These are phyloP conservation scores for Zygoascus sp. DNA, from an alignment of 1,139 yeast species.

Conservation along the genomic window DNA sequence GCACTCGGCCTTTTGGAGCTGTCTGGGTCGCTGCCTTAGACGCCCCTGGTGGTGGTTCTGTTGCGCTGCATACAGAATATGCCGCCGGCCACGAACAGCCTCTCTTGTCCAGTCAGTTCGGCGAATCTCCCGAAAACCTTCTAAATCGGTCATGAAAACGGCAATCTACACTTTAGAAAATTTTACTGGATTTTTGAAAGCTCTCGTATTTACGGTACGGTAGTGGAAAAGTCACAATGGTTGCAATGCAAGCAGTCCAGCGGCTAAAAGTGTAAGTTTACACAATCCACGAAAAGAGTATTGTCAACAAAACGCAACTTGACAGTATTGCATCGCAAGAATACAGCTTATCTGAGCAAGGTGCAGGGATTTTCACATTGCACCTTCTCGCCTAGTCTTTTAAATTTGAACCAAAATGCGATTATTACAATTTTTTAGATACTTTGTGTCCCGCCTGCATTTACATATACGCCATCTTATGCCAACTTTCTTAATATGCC, in stretches of 20 bases:
- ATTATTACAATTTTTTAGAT: too few species aligned
- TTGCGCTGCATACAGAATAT: neutral
- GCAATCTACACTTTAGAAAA: neutral
- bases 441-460: neutral
- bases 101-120: conserved; percentile 3
- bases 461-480: neutral
- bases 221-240: too few species aligned
- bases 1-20: neutral
- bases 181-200: neutral
- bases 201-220: too few species aligned
- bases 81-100: neutral
- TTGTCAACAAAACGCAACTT: too few species aligned
- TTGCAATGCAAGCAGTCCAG: too few species aligned
- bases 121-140: neutral
- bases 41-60: neutral
- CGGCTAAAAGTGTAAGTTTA: too few species aligned
- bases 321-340: too few species aligned
- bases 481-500: conserved; percentile 39
- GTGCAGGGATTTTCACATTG: too few species aligned
- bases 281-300: too few species aligned
- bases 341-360: too few species aligned
- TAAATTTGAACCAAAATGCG: neutral
- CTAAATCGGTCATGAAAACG: neutral
- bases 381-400: neutral
- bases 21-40: neutral